A percentile compares a stretch with the other conserved stretches of the same genome.
Conservation (phyloP, 768 basidiomycete genomes). For the Xanthoconium purpureum region DNA sequence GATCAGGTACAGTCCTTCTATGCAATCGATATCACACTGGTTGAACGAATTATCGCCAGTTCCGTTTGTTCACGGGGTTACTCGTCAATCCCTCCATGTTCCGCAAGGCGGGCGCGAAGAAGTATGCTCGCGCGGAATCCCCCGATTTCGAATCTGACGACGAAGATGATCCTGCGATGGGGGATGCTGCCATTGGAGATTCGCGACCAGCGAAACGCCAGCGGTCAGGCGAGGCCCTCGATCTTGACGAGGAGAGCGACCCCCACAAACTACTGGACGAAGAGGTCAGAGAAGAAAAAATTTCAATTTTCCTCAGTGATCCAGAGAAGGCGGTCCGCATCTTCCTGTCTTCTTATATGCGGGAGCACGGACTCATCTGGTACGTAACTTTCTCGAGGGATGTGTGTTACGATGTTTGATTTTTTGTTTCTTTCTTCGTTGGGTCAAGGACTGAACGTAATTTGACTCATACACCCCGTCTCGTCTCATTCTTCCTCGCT, state of each 20-base stretch:
- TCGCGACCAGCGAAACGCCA: conserved; percentile 25
- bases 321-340: conserved; percentile 57
- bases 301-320: conserved; percentile 55
- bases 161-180: conserved; percentile 18
- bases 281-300: conserved; percentile 40
- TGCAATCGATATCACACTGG: not conserved
- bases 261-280: conserved; percentile 30
- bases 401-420: not conserved
- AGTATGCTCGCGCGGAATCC: conserved; percentile 29
- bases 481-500: conserved; percentile 57
- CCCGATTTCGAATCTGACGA: conserved; percentile 36
- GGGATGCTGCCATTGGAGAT: not conserved
- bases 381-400: conserved; percentile 29
- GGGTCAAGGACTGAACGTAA: conserved; percentile 44
- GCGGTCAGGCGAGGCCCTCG: conserved; percentile 14
- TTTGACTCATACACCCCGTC: conserved; percentile 48
- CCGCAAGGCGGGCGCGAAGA: conserved; percentile 32
- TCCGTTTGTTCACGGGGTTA: conserved; percentile 59
- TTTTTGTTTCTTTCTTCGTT: not conserved
- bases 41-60: conserved; percentile 39
- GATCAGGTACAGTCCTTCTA: conserved; percentile 48
- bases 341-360: conserved; percentile 70
- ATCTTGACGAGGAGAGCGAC: conserved; percentile 36
- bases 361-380: conserved; percentile 69
- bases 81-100: conserved; percentile 43